Conservation (phyloP, 371 early-diverging fungal genomes). For the Saksenaea vasiformis region DNA sequence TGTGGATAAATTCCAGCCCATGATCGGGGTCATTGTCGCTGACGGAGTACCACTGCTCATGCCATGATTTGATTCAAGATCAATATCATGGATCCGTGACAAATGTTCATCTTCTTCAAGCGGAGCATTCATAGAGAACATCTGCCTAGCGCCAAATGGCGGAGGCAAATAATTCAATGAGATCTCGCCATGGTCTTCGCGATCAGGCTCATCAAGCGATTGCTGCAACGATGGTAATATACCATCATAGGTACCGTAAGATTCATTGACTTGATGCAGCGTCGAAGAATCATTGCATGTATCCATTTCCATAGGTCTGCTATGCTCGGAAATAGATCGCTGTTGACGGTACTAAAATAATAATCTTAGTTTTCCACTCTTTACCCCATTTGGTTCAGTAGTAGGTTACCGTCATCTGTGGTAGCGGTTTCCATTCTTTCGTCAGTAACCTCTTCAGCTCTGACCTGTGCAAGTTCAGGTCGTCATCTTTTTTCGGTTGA, state of each 20-base stretch:
- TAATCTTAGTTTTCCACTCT: background rate
- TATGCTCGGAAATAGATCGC: conserved; percentile 2
- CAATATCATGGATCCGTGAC: background rate
- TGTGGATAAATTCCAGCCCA: background rate
- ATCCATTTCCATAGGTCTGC: background rate
- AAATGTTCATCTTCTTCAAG: background rate
- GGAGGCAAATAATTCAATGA: background rate
- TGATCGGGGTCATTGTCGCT: background rate
- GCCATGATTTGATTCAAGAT: background rate
- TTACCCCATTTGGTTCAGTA: background rate
- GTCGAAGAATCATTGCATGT: background rate
- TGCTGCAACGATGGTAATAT: background rate
- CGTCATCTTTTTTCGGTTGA: background rate
- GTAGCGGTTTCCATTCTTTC: conserved; percentile 14
- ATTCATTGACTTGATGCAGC: background rate
- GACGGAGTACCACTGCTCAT: background rate
- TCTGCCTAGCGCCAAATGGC: no score
- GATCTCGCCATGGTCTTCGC: background rate
- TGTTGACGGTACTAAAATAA: background rate
- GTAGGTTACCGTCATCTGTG: background rate
- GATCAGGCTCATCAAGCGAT: background rate
- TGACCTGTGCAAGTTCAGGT: conserved; percentile 9
- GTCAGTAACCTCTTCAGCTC: conserved; percentile 13
- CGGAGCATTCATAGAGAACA: background rate
- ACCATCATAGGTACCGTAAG: background rate